Base-by-base conservation (phyloP, 352 stramenopile species). In the Pythium phragmiticola region DNA sequence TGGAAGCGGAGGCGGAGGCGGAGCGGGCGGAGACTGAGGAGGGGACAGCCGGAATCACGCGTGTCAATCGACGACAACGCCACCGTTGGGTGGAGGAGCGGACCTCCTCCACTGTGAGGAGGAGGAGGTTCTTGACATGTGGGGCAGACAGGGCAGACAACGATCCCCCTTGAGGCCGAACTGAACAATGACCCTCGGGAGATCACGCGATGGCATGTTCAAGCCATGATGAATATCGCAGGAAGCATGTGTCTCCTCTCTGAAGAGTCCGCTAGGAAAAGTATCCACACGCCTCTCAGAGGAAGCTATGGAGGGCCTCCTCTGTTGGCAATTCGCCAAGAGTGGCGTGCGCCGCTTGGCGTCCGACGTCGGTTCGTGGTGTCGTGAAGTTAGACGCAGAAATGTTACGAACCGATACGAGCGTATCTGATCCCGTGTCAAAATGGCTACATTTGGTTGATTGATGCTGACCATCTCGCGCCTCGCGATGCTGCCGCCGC, bases 401-500 rank as follows among this genome's bases (percentile, higher is more conserved):
- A 16, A 41, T 28, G 49, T 56, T 58, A 58, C 21, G 51, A 58
- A 58, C 51, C 19, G 51, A 42, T 48, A 30, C 37, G 26, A 37
- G 11, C 30, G 5, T n/a, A 14, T 9, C 26, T 41, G 30, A 48
- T 54, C n/a, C 45, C 9, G 7, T n/a, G n/a, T 54, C 36, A 23
- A 60, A 4, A 61, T 61, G 42, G 54, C 54, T 61, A 61, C 54
- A 61, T 45, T 60, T 23, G 30, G 2, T 34, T 2, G 5, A 4
- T 34, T 37, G 5, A n/a, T n/a, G 9, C 19, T 4, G 2, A n/a
- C 11, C 34, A 3, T 39, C 34, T 3, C 34, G 46, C 3, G 7
- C 13, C 26, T 39, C 7, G 26, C 47, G 47, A 39, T n/a, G 45
- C n/a, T 7, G 56, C 43, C 3, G 34, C 34, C 11, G 34, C 34